These are phyloP conservation scores for Termitomyces sp. DNA, from an alignment of 768 basidiomycete species.

Conservation along the genomic window DNA sequence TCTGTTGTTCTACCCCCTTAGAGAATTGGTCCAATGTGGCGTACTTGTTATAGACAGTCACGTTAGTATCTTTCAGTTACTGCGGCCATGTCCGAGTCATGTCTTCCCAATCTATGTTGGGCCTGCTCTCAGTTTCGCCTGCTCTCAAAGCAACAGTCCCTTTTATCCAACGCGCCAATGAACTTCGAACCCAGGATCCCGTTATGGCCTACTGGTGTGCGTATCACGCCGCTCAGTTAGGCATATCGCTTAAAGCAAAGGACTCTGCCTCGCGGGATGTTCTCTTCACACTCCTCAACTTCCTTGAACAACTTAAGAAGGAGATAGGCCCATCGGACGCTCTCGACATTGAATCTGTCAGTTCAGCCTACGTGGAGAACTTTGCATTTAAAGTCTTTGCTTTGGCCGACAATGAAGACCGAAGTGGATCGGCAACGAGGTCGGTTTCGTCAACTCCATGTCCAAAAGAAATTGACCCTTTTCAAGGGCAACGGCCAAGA, in stretches of 20 bases:
- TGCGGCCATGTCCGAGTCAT: slow-evolving; percentile 16
- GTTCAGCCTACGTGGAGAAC: slow-evolving; percentile 90
- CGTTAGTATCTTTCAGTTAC: neutral
- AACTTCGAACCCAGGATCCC: slow-evolving; percentile 77
- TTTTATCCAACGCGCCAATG: slow-evolving; percentile 86
- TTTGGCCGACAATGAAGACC: slow-evolving; percentile 87
- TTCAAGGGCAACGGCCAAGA: slow-evolving; percentile 79
- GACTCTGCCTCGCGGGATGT: slow-evolving; percentile 59
- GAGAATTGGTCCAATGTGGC: slow-evolving; percentile 12
- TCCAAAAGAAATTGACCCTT: slow-evolving; percentile 3
- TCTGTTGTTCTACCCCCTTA: slow-evolving; percentile 18
- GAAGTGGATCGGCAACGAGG: slow-evolving; percentile 73
- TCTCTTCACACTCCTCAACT: slow-evolving; percentile 67
- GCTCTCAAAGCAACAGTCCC: slow-evolving; percentile 68
- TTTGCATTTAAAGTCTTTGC: slow-evolving; percentile 90
- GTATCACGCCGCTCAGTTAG: slow-evolving; percentile 88
- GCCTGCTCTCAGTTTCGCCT: slow-evolving; percentile 53
- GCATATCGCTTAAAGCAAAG: slow-evolving; percentile 70
- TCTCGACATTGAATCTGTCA: slow-evolving; percentile 75
- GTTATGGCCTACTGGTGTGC: slow-evolving; percentile 95
- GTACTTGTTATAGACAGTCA: slow-evolving; percentile 1
- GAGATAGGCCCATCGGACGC: slow-evolving; percentile 74
- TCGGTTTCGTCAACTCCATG: slow-evolving; percentile 24
- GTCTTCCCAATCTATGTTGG: slow-evolving; percentile 34
- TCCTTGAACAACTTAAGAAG: slow-evolving; percentile 77